Conservation (phyloP, 352 stramenopile species). For the Blastocystis sp. region DNA sequence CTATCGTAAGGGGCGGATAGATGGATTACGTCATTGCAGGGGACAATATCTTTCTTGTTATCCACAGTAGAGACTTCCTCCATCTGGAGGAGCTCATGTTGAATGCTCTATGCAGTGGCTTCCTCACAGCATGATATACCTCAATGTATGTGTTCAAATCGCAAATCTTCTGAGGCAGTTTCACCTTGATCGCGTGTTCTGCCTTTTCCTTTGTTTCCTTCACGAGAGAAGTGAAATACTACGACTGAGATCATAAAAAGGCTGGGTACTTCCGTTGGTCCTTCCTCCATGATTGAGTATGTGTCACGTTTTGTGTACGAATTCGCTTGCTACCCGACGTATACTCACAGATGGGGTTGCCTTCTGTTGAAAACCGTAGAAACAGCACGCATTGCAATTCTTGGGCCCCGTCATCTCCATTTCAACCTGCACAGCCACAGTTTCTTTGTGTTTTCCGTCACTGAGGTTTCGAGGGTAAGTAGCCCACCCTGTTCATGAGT, state of each 20-base stretch:
- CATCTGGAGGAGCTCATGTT: slow-evolving; percentile 18
- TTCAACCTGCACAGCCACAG: too few species aligned
- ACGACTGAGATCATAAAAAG: background rate
- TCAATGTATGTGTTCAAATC: slow-evolving; percentile 43
- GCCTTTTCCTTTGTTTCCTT: slow-evolving; percentile 41
- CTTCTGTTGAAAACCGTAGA: too few species aligned
- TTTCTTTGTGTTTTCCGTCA: too few species aligned
- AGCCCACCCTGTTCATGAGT: too few species aligned
- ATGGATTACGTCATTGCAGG: slow-evolving; percentile 11
- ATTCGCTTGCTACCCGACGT: too few species aligned
- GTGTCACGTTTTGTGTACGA: too few species aligned
- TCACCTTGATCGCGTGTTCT: slow-evolving; percentile 16
- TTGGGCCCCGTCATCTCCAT: too few species aligned
- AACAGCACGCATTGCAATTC: too few species aligned
- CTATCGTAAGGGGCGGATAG: background rate
- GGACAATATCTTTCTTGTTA: background rate
- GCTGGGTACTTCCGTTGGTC: background rate
- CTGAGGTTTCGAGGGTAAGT: too few species aligned
- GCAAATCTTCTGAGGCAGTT: slow-evolving; percentile 53
- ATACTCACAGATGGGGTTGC: too few species aligned
- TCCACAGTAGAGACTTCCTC: slow-evolving; percentile 14
- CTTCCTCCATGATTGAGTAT: too few species aligned
- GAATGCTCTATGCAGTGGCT: slow-evolving; percentile 2
- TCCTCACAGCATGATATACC: background rate
- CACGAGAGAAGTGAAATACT: slow-evolving; percentile 45